Evolutionary conservation across 2,329 filamentous ascomycete species (phyloP).

Genomic region (Aspergillus melleus): DNA sequence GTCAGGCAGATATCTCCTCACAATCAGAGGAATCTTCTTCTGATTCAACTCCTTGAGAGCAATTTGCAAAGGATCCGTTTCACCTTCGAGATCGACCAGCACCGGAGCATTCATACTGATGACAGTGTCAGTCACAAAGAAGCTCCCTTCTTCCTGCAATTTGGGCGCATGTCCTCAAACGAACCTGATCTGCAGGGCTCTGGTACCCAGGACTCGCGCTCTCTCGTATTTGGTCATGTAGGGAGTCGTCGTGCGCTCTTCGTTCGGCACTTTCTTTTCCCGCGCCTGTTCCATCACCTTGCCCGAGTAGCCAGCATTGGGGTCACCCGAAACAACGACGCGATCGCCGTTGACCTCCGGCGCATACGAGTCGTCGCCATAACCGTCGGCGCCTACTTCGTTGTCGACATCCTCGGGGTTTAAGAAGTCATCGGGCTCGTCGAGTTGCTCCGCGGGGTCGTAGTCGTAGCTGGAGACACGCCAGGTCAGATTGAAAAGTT

Average conservation of each 20-base stretch:
- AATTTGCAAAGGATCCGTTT: conserved; percentile 96
- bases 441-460: conserved; percentile 64
- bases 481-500: conserved; percentile 27
- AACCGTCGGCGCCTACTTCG: conserved; percentile 56
- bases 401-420: conserved; percentile 56
- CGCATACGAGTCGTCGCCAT: conserved; percentile 48
- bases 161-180: conserved; percentile 26
- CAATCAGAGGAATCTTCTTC: conserved; percentile 97
- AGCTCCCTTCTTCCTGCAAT: background rate
- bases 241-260: conserved; percentile 86
- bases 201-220: conserved; percentile 87
- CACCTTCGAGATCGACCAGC: conserved; percentile 92
- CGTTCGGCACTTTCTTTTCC: conserved; percentile 86
- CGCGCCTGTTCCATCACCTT: conserved; percentile 60
- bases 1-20: conserved; percentile 92
- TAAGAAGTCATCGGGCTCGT: conserved; percentile 60
- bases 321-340: conserved; percentile 51
- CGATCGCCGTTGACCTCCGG: conserved; percentile 41
- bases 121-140: conserved; percentile 6
- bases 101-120: conserved; percentile 94
- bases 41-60: conserved; percentile 95
- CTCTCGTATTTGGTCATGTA: conserved; percentile 99
- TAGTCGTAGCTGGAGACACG: conserved; percentile 44
- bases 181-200: conserved; percentile 93
- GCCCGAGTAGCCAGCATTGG: conserved; percentile 47